These are phyloP conservation scores for Rhodotorula sp. DNA, from an alignment of 1,284 basidiomycete genomes.

Conservation along the genomic window DNA sequence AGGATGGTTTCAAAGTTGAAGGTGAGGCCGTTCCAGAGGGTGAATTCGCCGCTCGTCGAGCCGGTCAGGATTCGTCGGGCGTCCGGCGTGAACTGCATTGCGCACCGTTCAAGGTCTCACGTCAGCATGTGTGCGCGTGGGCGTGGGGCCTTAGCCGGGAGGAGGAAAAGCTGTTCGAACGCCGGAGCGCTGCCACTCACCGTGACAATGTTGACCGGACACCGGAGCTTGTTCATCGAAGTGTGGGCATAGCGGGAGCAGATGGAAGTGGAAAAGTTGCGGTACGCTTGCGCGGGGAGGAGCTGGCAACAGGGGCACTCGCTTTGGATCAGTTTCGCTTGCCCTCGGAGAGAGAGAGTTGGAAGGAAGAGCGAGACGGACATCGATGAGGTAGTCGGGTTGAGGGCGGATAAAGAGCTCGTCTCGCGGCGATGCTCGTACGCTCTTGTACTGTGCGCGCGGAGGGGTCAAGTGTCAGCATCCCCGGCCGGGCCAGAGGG, in stretches of 20 bases:
- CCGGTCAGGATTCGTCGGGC: constrained; percentile 88
- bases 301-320: constrained; percentile 57
- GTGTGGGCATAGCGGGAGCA: constrained; percentile 97
- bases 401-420: constrained; percentile 71
- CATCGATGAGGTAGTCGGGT: constrained; percentile 52
- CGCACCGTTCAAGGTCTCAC: no score
- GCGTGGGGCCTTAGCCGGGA: no score
- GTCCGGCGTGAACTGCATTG: constrained; percentile 87
- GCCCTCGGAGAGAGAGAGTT: neutral
- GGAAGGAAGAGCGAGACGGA: constrained; percentile 17
- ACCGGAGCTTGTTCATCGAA: constrained; percentile 96
- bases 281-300: constrained; percentile 85
- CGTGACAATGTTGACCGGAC: constrained; percentile 86
- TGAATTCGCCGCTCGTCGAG: constrained; percentile 95
- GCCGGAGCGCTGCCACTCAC: constrained; percentile 9
- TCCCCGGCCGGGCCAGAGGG: neutral
- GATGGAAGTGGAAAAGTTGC: constrained; percentile 84
- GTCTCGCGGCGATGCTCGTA: constrained; percentile 51
- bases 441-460: constrained; percentile 30
- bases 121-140: neutral
- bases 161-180: no score
- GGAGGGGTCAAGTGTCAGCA: neutral
- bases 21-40: constrained; percentile 96
- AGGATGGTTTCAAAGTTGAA: constrained; percentile 99
- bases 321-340: neutral